Base-by-base conservation (phyloP, 352 stramenopile species). In the Peronospora belbahrii region DNA sequence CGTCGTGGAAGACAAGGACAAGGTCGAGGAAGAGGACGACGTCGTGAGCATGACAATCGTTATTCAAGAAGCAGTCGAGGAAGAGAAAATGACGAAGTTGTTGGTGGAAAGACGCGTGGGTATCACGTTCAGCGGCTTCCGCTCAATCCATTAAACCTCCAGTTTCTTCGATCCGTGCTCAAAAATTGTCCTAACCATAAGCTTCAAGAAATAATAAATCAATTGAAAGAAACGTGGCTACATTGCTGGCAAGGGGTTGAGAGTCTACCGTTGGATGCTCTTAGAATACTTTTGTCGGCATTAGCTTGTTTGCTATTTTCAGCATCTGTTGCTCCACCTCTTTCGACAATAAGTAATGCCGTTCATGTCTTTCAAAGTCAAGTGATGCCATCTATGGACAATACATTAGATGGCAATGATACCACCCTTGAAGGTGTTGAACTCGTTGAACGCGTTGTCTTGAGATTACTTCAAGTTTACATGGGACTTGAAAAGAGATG, bases 401-500 rank as follows among this genome's bases (percentile, higher is more conserved):
- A 56, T 22, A 43, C 48, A 2, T 18, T 69, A 4, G 62, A 83
- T 40, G 71, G 70, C 8, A 68, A 65, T 18, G 56, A 74, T 15
- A 47, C 22, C 2, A 71, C 70, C 8, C 42, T 81, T 1, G 56
- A 69, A 20, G 45, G 42, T 1, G 57, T 70, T 2, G 66, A 84
- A 56, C 35, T 81, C 17, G 59, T 77, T n/a, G 61, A 73, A 24
- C 33, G 58, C 32, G 56, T 66, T 18, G 44, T 66, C 4, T 47
- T 32, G 33, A 58, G 75, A 13, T 27, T 87, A 31, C 45, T 77
- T 28, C n/a, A 88, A 88, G 46, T 89, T 89, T 48, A 71, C 66
- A 34, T 94, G 80, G 83, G 39, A 70, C 9, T 40, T 83, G 23
- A 65, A 78, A 8, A 31, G 47, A 31, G 52, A 59, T n/a, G 71